Conservation (phyloP, 2,329 filamentous ascomycete species). For the Periconia digitata region DNA sequence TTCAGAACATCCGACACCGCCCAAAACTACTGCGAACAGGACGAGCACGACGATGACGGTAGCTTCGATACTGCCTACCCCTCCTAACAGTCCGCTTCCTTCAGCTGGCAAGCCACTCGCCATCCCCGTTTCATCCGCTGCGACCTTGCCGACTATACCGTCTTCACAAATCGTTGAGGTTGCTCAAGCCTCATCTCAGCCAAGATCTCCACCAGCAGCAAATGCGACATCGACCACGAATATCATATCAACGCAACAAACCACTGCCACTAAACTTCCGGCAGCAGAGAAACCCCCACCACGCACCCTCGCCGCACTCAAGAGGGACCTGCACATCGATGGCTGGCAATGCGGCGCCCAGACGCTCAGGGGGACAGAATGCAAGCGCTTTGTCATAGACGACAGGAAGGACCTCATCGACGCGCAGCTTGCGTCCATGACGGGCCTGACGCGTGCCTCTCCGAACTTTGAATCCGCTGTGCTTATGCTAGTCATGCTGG, state of each 20-base stretch:
- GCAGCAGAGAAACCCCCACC: conserved; percentile 3
- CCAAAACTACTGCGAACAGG: no score
- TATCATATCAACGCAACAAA: background rate
- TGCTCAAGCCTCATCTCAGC: conserved; percentile 2
- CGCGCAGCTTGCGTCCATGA: conserved; percentile 7
- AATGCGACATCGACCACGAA: conserved; percentile 5
- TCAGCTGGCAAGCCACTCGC: conserved; percentile 6
- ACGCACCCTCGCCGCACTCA: conserved; percentile 6
- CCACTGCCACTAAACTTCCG: background rate
- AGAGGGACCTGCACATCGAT: conserved; percentile 6
- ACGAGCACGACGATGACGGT: no score
- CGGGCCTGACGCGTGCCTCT: conserved; percentile 4
- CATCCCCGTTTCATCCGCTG: conserved; percentile 4
- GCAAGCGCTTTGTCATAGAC: conserved; percentile 1
- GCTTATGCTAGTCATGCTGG: conserved; percentile 6
- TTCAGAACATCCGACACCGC: no score
- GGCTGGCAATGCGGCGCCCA: conserved; percentile 9
- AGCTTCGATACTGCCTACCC: conserved; percentile 4
- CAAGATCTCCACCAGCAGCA: conserved; percentile 3
- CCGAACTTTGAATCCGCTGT: conserved; percentile 6
- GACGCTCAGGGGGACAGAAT: conserved; percentile 1
- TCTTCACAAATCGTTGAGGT: conserved; percentile 1
- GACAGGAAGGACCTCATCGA: conserved; percentile 2
- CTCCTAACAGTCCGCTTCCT: conserved; percentile 7
- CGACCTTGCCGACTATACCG: conserved; percentile 2